phyloP scores from a whole-genome alignment of 805 yeast species.

The Candida qinlingensis region DNA sequence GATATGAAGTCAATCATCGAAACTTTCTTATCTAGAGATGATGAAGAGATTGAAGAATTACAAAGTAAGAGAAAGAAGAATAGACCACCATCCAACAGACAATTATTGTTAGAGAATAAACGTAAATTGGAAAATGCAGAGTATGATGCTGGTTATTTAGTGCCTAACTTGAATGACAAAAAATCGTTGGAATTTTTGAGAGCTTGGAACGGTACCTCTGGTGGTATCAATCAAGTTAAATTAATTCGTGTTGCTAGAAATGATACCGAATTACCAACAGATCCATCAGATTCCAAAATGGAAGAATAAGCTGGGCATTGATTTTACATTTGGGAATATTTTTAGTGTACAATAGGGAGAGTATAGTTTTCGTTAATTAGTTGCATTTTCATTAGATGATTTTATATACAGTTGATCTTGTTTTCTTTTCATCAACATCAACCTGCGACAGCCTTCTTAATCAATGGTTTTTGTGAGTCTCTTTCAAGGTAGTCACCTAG shows the following conservation, averaged over 20 bases:
- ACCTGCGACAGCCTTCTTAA: slow-evolving; percentile 4
- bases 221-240: slow-evolving; percentile 64
- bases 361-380: neutral
- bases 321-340: too few species aligned
- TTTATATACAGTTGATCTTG: neutral
- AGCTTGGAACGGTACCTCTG: slow-evolving; percentile 78
- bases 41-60: slow-evolving; percentile 65
- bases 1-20: slow-evolving; percentile 61
- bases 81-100: slow-evolving; percentile 73
- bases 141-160: slow-evolving; percentile 60
- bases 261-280: slow-evolving; percentile 10
- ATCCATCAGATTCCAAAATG: slow-evolving; percentile 11
- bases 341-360: slow-evolving; percentile 1
- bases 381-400: neutral
- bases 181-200: slow-evolving; percentile 55
- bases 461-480: slow-evolving; percentile 1
- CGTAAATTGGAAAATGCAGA: slow-evolving; percentile 56
- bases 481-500: slow-evolving; percentile 2
- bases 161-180: slow-evolving; percentile 67
- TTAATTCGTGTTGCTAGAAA: slow-evolving; percentile 22
- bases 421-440: neutral
- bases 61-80: slow-evolving; percentile 72
- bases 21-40: slow-evolving; percentile 61
- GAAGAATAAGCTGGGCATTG: neutral
- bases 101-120: slow-evolving; percentile 58